phyloP scores from a whole-genome alignment of 1,284 basidiomycete species.

The Ceratobasidium theobromae region DNA sequence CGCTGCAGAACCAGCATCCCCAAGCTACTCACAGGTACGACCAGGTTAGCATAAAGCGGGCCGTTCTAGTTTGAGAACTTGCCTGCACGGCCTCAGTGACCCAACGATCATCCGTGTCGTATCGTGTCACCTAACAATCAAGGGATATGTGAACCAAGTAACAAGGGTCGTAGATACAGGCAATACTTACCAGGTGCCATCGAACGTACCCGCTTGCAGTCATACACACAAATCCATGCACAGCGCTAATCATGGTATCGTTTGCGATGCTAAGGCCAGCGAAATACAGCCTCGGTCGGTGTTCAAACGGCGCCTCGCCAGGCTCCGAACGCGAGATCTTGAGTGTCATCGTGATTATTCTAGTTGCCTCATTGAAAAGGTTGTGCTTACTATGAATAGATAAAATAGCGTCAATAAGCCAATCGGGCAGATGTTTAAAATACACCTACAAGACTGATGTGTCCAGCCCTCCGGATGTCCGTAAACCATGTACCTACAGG shows the following conservation, averaged over 20 bases:
- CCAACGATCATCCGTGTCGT: constrained; percentile 57
- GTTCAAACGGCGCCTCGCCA: constrained; percentile 11
- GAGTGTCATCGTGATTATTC: constrained; percentile 30
- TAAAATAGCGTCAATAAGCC: too few species aligned
- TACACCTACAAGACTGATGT: constrained; percentile 22
- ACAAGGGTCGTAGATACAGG: not conserved
- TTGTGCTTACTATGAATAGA: constrained; percentile 16
- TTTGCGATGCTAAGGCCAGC: constrained; percentile 25
- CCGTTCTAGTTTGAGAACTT: constrained; percentile 8
- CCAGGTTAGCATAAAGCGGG: not conserved
- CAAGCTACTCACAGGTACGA: constrained; percentile 20
- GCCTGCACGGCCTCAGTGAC: constrained; percentile 59
- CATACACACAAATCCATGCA: constrained; percentile 43
- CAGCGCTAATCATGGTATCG: constrained; percentile 22
- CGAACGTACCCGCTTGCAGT: constrained; percentile 32
- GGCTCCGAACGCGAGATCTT: constrained; percentile 31
- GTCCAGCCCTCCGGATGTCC: constrained; percentile 17
- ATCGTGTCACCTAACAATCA: constrained; percentile 46
- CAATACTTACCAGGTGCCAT: constrained; percentile 29
- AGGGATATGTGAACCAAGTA: constrained; percentile 12
- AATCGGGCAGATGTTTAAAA: not conserved
- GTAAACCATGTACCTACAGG: constrained; percentile 12
- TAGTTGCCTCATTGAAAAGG: constrained; percentile 32
- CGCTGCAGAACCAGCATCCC: constrained; percentile 32
- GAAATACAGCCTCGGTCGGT: constrained; percentile 33